Conservation (phyloP, 2,329 filamentous ascomycete species). For the Pseudopyricularia javanii region DNA sequence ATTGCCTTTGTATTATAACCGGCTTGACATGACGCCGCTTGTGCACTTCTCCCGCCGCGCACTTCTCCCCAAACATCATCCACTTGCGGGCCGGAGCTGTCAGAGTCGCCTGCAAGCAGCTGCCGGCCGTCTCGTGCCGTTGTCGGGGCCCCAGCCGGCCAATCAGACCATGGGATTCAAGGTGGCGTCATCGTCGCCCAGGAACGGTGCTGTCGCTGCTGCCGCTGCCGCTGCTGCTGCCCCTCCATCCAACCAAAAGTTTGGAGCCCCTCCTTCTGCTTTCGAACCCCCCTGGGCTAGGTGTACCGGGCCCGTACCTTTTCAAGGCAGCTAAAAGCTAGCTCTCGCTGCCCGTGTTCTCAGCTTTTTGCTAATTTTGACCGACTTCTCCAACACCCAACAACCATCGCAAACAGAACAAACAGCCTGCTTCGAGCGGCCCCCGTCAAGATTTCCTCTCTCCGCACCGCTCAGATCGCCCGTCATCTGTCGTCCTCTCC, state of each 20-base stretch:
- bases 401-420: background rate
- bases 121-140: background rate
- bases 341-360: background rate
- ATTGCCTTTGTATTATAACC: background rate
- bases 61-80: background rate
- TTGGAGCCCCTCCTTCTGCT: background rate
- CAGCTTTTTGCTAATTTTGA: background rate
- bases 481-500: slow-evolving; percentile 34
- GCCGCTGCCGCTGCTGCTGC: slow-evolving; percentile 7
- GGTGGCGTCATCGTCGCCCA: background rate
- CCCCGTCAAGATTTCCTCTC: slow-evolving; percentile 31
- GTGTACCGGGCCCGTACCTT: too few relatives aligned
- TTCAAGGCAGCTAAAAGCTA: background rate
- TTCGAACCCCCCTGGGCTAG: background rate
- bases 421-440: background rate
- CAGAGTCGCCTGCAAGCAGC: background rate
- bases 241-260: slow-evolving; percentile 12
- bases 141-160: background rate
- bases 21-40: background rate
- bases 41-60: background rate
- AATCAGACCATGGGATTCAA: background rate
- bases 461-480: slow-evolving; percentile 40
- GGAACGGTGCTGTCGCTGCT: background rate
- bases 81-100: background rate
- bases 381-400: background rate